These are phyloP conservation scores for Neophaeococcomyces aloes DNA, from an alignment of 2,329 filamentous ascomycete genomes.

Conservation along the genomic window DNA sequence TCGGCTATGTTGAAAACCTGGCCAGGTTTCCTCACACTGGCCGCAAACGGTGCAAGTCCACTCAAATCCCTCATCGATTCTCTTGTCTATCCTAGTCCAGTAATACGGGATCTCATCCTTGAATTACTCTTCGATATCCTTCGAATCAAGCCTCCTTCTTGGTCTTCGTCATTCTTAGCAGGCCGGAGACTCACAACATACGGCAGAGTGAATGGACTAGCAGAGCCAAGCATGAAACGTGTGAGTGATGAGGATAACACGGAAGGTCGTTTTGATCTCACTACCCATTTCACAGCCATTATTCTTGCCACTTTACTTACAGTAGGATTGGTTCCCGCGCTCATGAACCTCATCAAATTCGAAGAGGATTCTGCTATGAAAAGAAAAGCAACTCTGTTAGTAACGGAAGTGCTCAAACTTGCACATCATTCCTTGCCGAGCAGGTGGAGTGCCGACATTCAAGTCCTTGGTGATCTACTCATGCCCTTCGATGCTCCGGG, in stretches of 20 bases:
- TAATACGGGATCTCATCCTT: conserved; percentile 64
- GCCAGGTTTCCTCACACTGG: conserved; percentile 80
- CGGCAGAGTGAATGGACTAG: conserved; percentile 77
- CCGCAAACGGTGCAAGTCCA: conserved; percentile 77
- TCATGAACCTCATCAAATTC: conserved; percentile 41
- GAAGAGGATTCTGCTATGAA: conserved; percentile 49
- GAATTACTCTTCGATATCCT: conserved; percentile 77
- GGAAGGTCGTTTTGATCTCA: conserved; percentile 66
- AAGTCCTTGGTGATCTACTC: conserved; percentile 79
- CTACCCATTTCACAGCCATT: conserved; percentile 88
- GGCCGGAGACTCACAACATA: conserved; percentile 90
- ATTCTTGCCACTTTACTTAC: conserved; percentile 76
- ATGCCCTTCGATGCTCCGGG: conserved; percentile 62
- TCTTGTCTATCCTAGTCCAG: conserved; percentile 47
- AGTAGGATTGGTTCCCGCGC: conserved; percentile 52
- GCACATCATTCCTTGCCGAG: conserved; percentile 75
- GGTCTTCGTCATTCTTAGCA: conserved; percentile 91
- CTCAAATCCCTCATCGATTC: conserved; percentile 68
- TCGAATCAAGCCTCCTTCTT: conserved; percentile 84
- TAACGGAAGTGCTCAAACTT: conserved; percentile 84
- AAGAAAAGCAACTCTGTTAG: conserved; percentile 78
- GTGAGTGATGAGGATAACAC: conserved; percentile 46
- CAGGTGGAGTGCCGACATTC: conserved; percentile 70
- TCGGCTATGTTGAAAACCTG: conserved; percentile 84
- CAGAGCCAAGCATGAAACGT: conserved; percentile 44